phyloP scores from a whole-genome alignment of 148 eudicot species.

The Silene uniflora region DNA sequence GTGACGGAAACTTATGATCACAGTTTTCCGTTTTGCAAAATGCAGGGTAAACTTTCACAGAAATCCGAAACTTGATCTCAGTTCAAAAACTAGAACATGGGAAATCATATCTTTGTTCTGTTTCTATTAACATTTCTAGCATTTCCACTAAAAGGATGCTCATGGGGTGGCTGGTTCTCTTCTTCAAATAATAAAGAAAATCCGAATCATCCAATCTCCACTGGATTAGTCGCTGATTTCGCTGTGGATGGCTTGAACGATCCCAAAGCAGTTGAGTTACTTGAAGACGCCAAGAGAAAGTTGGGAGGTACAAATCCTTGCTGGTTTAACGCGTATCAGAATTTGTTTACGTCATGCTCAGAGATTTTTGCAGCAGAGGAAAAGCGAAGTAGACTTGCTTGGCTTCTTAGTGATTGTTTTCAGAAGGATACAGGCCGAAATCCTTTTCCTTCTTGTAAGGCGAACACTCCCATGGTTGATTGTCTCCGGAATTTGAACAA shows the following conservation, averaged over 20 bases:
- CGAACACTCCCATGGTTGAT: constrained; percentile 37
- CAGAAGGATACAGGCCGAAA: constrained; percentile 60
- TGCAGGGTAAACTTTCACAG: constrained; percentile 17
- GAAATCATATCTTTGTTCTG: background rate
- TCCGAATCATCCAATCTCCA: background rate
- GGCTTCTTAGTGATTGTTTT: constrained; percentile 81
- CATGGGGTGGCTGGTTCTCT: constrained; percentile 39
- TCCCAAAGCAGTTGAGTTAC: constrained; percentile 41
- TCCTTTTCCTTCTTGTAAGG: constrained; percentile 51
- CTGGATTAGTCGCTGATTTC: constrained; percentile 37
- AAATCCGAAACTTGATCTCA: too few species aligned
- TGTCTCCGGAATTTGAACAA: constrained; percentile 45
- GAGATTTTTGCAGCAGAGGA: constrained; percentile 67
- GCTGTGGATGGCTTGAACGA: constrained; percentile 39
- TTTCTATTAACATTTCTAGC: background rate
- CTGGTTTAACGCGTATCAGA: constrained; percentile 62
- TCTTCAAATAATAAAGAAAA: constrained; percentile 14
- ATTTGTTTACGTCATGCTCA: constrained; percentile 51
- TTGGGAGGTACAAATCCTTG: constrained; percentile 45
- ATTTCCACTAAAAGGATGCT: background rate
- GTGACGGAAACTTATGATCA: background rate
- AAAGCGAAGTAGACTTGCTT: constrained; percentile 57
- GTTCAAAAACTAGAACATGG: background rate
- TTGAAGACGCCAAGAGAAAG: constrained; percentile 43
- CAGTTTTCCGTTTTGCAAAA: background rate